A percentile compares a stretch with the other conserved stretches of the same genome.
Conservation (phyloP, 2,329 filamentous ascomycete species). For the Lasiodiplodia gonubiensis region DNA sequence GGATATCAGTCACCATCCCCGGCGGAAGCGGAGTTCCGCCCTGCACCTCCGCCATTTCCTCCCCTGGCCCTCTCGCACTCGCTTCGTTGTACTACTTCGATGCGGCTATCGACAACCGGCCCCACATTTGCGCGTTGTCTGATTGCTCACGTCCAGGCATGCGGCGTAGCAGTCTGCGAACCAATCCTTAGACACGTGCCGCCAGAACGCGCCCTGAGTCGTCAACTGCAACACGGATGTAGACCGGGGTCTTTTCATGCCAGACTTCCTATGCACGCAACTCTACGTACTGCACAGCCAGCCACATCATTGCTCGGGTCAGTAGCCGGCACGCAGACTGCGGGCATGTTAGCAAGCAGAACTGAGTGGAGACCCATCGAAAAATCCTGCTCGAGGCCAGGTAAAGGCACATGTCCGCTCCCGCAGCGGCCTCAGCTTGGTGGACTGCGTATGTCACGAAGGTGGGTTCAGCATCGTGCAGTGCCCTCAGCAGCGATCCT, state of each 20-base stretch:
- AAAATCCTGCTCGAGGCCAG: neutral
- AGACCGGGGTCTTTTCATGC: neutral
- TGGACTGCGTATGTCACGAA: neutral
- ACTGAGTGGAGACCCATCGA: neutral
- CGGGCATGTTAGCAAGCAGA: neutral
- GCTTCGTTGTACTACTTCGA: neutral
- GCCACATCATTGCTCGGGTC: neutral
- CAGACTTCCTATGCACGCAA: neutral
- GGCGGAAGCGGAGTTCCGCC: neutral
- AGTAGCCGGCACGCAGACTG: neutral
- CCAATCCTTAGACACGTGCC: constrained; percentile 6
- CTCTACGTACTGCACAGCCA: neutral
- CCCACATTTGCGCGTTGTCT: constrained; percentile 5
- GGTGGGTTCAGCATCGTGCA: neutral
- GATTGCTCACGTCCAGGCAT: neutral
- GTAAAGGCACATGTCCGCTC: neutral
- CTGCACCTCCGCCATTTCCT: neutral
- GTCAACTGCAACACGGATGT: neutral
- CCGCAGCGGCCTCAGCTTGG: neutral
- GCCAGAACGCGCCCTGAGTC: neutral
- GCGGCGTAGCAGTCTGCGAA: constrained; percentile 1
- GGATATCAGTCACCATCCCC: neutral
- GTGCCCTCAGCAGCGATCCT: neutral
- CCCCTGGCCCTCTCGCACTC: neutral
- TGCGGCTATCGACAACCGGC: neutral